Conservation (phyloP, 306 rosid genomes). For the Sesbania bispinosa region DNA sequence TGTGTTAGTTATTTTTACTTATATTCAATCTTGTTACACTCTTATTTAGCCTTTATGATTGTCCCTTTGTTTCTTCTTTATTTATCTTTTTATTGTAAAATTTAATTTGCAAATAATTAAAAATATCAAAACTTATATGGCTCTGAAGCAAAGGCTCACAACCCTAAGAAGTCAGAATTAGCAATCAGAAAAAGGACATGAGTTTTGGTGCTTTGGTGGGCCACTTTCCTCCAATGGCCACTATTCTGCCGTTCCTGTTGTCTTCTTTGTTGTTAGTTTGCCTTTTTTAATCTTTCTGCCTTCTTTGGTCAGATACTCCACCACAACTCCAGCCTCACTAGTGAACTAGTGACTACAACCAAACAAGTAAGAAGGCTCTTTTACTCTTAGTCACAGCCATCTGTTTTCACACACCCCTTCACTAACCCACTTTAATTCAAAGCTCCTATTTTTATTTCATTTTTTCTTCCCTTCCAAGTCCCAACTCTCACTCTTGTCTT, state of each 20-base stretch:
- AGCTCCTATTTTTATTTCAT: conserved; percentile 24
- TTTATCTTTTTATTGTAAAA: too few species aligned
- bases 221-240: conserved; percentile 24
- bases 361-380: not conserved
- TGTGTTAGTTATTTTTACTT: too few species aligned
- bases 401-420: conserved; percentile 29
- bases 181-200: conserved; percentile 10
- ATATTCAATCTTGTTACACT: too few species aligned
- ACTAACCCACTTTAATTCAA: conserved; percentile 36
- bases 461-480: conserved; percentile 1
- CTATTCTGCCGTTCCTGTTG: conserved; percentile 23
- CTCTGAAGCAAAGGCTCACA: not conserved
- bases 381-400: conserved; percentile 19
- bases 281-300: not conserved
- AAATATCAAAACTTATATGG: too few species aligned
- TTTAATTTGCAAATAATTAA: too few species aligned
- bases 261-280: not conserved
- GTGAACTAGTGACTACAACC: not conserved
- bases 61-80: too few species aligned
- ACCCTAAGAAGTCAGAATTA: not conserved
- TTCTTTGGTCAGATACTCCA: conserved; percentile 23
- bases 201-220: conserved; percentile 37
- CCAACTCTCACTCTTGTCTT: conserved; percentile 35
- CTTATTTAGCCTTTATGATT: too few species aligned
- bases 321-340: not conserved